Evolutionary conservation across 1,284 basidiomycete genomes (phyloP), one percentile per base, ranked within the genome.

Genomic region (Ganoderma multipileum): DNA sequence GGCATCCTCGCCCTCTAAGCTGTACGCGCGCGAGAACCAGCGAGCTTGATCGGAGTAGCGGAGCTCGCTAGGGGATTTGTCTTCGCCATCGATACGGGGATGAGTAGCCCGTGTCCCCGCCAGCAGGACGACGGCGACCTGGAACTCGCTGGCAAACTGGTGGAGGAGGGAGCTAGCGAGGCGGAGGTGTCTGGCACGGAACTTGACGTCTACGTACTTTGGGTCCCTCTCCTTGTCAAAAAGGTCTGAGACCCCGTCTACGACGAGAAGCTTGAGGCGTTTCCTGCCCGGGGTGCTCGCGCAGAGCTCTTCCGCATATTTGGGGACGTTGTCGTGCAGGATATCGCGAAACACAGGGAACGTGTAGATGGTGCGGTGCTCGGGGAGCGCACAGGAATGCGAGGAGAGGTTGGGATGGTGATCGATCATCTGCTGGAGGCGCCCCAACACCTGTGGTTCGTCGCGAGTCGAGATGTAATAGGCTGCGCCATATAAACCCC

Each of bases 91-190:
- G 9, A 65, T 74, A 20, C 79, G 80, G 38, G 87, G 80, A 70
- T 95, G 90, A 11, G 88, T 89, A 74, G 95, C 94, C n/a, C 89
- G 85, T 2, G 96, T 95, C 79, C 96, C 93, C 79, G 97, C 97
- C 58, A 97, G 81, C 47, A 97, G 89, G 30, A 97, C 81, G 42
- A 97, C 83, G 0, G 94, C 93, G 28, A 96, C 78, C 39, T 83
- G 81, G 74, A 91, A 84, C 66, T 81, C 83, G 70, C 81, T 82
- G 0, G 93, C 94, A 18, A 96, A 81, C 2, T 79, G 75, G 77
- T 95, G 94, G 8, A 97, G 85, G 57, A 87, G 82, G 20, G 83
- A 80, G 0, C 93, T 88, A 55, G 95, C 85, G 64, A 87, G 83
- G n/a, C 86, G 83, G 23, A 96, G 83, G 70, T 87, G 85, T 71